Evolutionary conservation across 768 basidiomycete genomes (phyloP), one percentile per base, ranked within the genome.

Genomic region (Naganishia vaughanmartiniae): DNA sequence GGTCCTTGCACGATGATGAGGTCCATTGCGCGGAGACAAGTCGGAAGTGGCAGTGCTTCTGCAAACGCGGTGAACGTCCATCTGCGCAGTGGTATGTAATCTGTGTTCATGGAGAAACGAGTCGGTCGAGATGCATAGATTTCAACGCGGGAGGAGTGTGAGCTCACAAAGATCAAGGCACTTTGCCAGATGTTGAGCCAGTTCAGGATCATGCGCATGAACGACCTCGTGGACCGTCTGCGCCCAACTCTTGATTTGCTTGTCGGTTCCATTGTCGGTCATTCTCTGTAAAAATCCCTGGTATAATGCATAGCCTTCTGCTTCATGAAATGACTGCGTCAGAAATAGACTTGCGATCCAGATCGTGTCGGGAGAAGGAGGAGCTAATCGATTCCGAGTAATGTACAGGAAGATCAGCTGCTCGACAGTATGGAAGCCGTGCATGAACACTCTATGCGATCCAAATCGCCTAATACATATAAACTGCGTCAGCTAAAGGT

Each of bases 271-370:
- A 36, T 42, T 14, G 57, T 70, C 75, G 65, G 73, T 33, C 24
- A 74, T 63, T 9, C 74, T 72, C 63, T 76, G 74, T 42, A 81
- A 70, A 28, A 81, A 72, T 6, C 76, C 76, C 19, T 70, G 66
- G 24, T 78, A 72, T 12, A 79, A 68, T 76, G 76, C 77, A 54
- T 78, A 81, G 2, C 76, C 74, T 51, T 81, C 78, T 70, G 79
- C 80, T 14, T 74, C 66, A 54, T 70, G 60, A 30, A 73, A 70
- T 28, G 58, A 42, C 30, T 58, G 57, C 11, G 42, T 73, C 0
- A 60, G 17, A 56, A 73, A 56, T 11, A 69, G 36, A 31, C 51
- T 54, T 5, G 68, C 68, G 12, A 73, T 69, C 72, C 68, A 73
- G 17, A 66, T 67, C n/a, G 42, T 79, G 53, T 66, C 73, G 42